Evolutionary conservation across 345 rosid genomes (phyloP).

Genomic region (Xanthoceras sorbifolium): DNA sequence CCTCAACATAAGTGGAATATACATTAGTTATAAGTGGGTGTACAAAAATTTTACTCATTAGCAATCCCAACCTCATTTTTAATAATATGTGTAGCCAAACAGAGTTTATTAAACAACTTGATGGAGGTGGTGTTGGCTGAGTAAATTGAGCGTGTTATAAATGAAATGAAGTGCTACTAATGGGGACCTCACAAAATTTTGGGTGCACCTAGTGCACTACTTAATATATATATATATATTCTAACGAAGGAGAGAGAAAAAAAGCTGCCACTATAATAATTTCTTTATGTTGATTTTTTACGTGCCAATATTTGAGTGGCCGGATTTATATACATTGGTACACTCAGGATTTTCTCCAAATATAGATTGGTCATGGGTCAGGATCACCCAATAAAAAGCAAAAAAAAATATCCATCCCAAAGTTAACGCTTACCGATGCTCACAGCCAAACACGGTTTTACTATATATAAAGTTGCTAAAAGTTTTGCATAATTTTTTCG

Average conservation of each 20-base stretch:
- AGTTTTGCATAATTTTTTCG: conserved; percentile 9
- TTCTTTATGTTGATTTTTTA: no score
- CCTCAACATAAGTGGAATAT: no score
- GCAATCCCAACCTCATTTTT: no score
- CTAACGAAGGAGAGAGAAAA: no score
- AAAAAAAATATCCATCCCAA: not conserved
- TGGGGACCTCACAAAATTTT: not conserved
- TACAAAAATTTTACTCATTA: no score
- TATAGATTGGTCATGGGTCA: not conserved
- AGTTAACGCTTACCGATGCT: conserved; percentile 3
- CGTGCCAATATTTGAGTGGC: no score
- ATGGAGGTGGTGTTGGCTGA: not conserved
- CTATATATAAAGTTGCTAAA: conserved; percentile 4
- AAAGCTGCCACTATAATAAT: no score
- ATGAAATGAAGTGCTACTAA: not conserved
- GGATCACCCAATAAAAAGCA: not conserved
- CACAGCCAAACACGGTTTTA: not conserved
- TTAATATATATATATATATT: no score
- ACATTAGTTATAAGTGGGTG: no score
- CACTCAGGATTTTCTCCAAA: no score
- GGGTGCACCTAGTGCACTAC: no score
- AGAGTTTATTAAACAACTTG: not conserved
- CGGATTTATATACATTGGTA: no score
- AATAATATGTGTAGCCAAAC: not conserved
- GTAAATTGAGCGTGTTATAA: not conserved